Evolutionary conservation across 2,329 filamentous ascomycete genomes (phyloP).

Genomic region (Pyricularia sp.): DNA sequence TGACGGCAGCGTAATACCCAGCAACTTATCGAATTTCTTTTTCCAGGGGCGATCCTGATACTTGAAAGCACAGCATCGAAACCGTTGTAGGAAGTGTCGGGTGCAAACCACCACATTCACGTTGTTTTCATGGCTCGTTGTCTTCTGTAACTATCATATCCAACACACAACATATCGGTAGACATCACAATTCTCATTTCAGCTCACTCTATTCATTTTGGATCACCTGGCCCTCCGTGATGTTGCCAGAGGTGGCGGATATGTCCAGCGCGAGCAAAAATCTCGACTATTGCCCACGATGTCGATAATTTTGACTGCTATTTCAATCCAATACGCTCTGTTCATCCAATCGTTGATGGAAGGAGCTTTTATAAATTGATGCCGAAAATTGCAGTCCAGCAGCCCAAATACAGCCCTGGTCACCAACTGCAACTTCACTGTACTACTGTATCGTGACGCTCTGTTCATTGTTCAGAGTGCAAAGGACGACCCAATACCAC

Average conservation of each 20-base stretch:
- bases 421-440: neutral
- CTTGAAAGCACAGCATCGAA: neutral
- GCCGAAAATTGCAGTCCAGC: neutral
- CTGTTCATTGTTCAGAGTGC: neutral
- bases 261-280: neutral
- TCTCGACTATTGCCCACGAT: no score
- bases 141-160: neutral
- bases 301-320: neutral
- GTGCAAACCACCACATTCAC: neutral
- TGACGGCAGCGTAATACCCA: neutral
- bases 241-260: neutral
- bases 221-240: neutral
- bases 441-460: neutral
- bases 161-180: neutral
- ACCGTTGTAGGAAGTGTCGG: neutral
- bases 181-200: neutral
- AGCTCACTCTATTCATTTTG: neutral
- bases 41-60: neutral
- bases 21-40: neutral
- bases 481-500: no score
- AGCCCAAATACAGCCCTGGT: neutral
- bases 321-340: neutral
- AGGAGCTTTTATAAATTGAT: neutral
- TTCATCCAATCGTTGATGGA: neutral
- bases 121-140: neutral